phyloP scores from a whole-genome alignment of 2,329 filamentous ascomycete species.

The Trichophaea hybrida region DNA sequence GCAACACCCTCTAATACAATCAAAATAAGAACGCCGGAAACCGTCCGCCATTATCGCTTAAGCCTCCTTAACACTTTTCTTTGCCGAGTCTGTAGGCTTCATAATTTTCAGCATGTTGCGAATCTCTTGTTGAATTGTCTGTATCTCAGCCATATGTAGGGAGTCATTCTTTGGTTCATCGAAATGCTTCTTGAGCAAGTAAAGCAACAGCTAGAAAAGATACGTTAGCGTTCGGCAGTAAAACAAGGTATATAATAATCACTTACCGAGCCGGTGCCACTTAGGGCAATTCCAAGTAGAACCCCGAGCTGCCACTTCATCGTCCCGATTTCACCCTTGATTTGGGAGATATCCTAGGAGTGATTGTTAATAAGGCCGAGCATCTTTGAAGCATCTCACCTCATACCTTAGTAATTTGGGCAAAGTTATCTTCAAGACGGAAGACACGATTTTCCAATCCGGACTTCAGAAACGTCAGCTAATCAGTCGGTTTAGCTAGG shows the following conservation, averaged over 20 bases:
- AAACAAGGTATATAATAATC: neutral
- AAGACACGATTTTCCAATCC: neutral
- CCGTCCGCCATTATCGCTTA: constrained; percentile 3
- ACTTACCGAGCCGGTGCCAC: constrained; percentile 1
- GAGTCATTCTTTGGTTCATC: neutral
- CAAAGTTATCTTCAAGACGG: neutral
- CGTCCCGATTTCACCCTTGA: neutral
- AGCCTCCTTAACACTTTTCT: neutral
- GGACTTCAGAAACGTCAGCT: neutral
- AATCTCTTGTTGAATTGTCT: too few relatives aligned
- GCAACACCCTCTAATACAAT: too few relatives aligned
- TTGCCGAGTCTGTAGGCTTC: constrained; percentile 5
- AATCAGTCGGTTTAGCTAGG: neutral
- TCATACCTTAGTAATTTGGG: neutral
- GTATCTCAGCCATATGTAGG: neutral
- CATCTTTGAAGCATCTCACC: neutral
- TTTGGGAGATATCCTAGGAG: too few relatives aligned
- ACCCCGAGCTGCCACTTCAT: neutral
- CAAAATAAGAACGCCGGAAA: too few relatives aligned
- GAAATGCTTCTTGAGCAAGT: neutral
- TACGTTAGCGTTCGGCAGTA: neutral
- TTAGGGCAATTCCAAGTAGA: neutral
- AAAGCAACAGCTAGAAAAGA: neutral
- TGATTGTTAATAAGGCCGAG: neutral
- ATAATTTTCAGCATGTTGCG: constrained; percentile 6